Percentiles rank a stretch among this genome's conserved stretches.
phyloP scores from a whole-genome alignment of 257 asterid genomes.

The Vinca minor region DNA sequence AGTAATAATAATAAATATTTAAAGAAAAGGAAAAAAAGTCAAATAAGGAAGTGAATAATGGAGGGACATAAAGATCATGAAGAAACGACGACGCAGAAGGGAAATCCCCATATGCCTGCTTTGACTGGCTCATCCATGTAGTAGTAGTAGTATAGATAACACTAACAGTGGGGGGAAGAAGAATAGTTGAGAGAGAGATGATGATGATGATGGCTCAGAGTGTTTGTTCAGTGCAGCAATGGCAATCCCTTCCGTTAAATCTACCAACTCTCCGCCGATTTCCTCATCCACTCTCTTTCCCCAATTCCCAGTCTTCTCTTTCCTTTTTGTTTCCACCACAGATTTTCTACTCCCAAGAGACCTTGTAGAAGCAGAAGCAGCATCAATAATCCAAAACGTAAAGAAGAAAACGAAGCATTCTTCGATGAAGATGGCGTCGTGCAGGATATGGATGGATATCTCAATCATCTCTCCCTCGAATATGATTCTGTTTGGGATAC shows the following conservation, averaged over 20 bases:
- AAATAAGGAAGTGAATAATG: no score
- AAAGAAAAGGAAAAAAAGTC: no score
- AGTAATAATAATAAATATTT: no score
- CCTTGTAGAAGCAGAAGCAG: constrained; percentile 9
- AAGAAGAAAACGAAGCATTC: constrained; percentile 21
- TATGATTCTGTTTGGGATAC: constrained; percentile 95
- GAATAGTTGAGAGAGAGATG: background rate
- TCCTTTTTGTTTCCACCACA: background rate
- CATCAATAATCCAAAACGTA: constrained; percentile 18
- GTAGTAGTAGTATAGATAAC: background rate
- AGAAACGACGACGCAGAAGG: background rate
- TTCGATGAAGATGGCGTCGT: constrained; percentile 75
- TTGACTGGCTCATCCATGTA: background rate
- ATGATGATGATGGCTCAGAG: constrained; percentile 2
- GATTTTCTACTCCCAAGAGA: background rate
- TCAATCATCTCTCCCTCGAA: constrained; percentile 72
- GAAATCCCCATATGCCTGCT: background rate
- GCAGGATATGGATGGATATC: constrained; percentile 88
- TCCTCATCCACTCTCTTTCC: background rate
- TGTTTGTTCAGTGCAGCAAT: background rate
- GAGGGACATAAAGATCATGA: no score
- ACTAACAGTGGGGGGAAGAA: background rate
- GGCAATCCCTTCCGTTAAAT: background rate
- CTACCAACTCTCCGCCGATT: background rate
- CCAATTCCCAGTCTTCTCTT: background rate